phyloP scores from a whole-genome alignment of 495 filamentous ascomycete species.

The Bacidia rubella region DNA sequence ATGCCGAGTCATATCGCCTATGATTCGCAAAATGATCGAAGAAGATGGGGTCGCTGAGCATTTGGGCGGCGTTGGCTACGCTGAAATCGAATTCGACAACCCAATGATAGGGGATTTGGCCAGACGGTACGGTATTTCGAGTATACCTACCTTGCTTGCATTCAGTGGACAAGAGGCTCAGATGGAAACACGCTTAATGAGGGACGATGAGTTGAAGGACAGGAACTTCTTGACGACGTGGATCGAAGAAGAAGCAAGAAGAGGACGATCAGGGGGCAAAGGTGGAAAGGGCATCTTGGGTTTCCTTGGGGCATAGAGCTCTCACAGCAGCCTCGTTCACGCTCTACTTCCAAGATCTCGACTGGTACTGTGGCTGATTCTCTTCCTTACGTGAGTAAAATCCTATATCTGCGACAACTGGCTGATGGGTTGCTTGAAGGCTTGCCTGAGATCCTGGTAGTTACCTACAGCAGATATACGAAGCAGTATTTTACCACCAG shows the following conservation, averaged over 20 bases:
- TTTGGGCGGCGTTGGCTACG: constrained; percentile 46
- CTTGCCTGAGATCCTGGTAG: too few species aligned
- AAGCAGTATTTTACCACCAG: too few species aligned
- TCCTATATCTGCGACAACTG: too few species aligned
- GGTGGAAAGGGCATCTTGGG: constrained; percentile 27
- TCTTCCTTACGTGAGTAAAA: too few species aligned
- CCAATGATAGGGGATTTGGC: constrained; percentile 40
- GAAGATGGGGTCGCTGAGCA: constrained; percentile 41
- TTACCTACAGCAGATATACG: too few species aligned
- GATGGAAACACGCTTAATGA: constrained; percentile 37
- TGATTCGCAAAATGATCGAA: constrained; percentile 39
- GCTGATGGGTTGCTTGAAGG: too few species aligned
- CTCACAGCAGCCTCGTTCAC: too few species aligned
- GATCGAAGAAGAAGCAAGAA: constrained; percentile 45
- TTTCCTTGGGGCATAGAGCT: too few species aligned
- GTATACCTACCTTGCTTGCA: constrained; percentile 52
- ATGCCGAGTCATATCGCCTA: constrained; percentile 40
- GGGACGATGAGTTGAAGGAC: constrained; percentile 40
- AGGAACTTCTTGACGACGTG: constrained; percentile 42
- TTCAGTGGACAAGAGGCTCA: constrained; percentile 51
- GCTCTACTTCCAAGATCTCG: too few species aligned
- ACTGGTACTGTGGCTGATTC: too few species aligned
- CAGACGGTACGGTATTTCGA: constrained; percentile 44
- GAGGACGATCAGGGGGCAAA: constrained; percentile 35
- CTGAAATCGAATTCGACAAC: constrained; percentile 49